A percentile compares a stretch with the other conserved stretches of the same genome.
phyloP scores from a whole-genome alignment of 2,329 filamentous ascomycete genomes.

The Trichoderma koningii region DNA sequence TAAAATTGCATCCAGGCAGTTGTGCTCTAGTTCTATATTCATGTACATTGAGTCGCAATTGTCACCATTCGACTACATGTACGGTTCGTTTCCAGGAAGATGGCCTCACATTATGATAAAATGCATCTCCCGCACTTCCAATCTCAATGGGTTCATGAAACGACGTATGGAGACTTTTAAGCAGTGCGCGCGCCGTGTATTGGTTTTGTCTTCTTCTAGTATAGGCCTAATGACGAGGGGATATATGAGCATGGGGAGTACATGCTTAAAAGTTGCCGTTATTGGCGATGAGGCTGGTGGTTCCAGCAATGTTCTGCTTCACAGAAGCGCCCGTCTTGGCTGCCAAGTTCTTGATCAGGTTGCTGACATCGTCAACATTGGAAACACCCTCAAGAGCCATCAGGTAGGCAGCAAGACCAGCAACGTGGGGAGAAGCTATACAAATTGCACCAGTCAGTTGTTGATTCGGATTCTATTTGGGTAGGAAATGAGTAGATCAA shows the following conservation, averaged over 20 bases:
- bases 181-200: neutral
- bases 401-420: slow-evolving; percentile 68
- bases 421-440: slow-evolving; percentile 63
- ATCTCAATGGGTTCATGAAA: slow-evolving; percentile 13
- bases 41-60: slow-evolving; percentile 1
- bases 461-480: neutral
- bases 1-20: neutral
- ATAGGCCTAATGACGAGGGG: neutral
- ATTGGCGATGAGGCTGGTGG: slow-evolving; percentile 58
- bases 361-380: slow-evolving; percentile 41
- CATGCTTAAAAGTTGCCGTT: slow-evolving; percentile 47
- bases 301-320: slow-evolving; percentile 43
- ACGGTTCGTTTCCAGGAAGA: neutral
- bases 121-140: neutral
- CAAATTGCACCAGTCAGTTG: neutral
- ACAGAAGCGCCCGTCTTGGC: slow-evolving; percentile 49
- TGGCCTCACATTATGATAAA: neutral
- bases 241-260: neutral
- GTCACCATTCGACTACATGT: no score
- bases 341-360: slow-evolving; percentile 58
- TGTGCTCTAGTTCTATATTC: slow-evolving; percentile 1
- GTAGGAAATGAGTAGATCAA: no score
- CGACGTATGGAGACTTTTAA: neutral
- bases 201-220: neutral
- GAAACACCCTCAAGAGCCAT: slow-evolving; percentile 58